A percentile compares a stretch with the other conserved stretches of the same genome.
These are phyloP conservation scores for Zasmidium citrigriseum DNA, from an alignment of 2,329 filamentous ascomycete species.

Conservation along the genomic window DNA sequence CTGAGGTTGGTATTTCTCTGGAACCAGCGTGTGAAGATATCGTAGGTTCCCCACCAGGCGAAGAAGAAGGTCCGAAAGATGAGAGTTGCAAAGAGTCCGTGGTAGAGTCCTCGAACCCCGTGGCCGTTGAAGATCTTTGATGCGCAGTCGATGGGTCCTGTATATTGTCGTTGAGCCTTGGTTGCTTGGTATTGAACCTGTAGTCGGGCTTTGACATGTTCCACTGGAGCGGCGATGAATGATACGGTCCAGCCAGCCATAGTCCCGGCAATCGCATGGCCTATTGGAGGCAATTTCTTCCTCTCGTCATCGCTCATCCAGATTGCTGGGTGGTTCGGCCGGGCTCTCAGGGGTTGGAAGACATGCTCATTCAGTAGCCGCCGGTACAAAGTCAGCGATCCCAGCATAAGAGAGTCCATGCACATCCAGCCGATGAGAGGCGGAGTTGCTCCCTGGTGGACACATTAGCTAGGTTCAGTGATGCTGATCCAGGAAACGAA, in stretches of 20 bases:
- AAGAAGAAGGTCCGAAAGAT: slow-evolving; percentile 94
- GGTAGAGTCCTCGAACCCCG: slow-evolving; percentile 79
- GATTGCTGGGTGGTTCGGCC: slow-evolving; percentile 19
- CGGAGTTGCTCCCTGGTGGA: slow-evolving; percentile 56
- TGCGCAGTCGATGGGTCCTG: slow-evolving; percentile 82
- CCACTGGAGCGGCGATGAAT: slow-evolving; percentile 89
- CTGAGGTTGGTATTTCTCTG: slow-evolving; percentile 68
- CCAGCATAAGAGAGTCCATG: slow-evolving; percentile 93
- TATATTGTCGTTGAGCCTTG: slow-evolving; percentile 77
- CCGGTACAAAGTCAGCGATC: slow-evolving; percentile 86
- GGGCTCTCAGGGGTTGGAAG: slow-evolving; percentile 58
- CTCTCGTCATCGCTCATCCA: slow-evolving; percentile 34
- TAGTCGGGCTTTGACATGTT: slow-evolving; percentile 90
- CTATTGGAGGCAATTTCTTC: slow-evolving; percentile 67
- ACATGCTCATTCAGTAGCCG: slow-evolving; percentile 78
- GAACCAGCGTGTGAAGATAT: slow-evolving; percentile 73
- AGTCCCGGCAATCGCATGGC: slow-evolving; percentile 85
- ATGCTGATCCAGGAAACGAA: slow-evolving; percentile 46
- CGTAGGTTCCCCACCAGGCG: slow-evolving; percentile 97
- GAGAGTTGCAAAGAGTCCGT: slow-evolving; percentile 80
- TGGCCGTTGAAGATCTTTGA: slow-evolving; percentile 66
- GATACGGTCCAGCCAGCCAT: slow-evolving; percentile 86
- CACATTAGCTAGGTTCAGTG: background rate
- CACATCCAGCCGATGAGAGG: slow-evolving; percentile 97
- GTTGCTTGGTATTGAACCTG: slow-evolving; percentile 89